A percentile compares a stretch with the other conserved stretches of the same genome.
Conservation (phyloP, 2,329 filamentous ascomycete genomes). For the Colletotrichum navitas region DNA sequence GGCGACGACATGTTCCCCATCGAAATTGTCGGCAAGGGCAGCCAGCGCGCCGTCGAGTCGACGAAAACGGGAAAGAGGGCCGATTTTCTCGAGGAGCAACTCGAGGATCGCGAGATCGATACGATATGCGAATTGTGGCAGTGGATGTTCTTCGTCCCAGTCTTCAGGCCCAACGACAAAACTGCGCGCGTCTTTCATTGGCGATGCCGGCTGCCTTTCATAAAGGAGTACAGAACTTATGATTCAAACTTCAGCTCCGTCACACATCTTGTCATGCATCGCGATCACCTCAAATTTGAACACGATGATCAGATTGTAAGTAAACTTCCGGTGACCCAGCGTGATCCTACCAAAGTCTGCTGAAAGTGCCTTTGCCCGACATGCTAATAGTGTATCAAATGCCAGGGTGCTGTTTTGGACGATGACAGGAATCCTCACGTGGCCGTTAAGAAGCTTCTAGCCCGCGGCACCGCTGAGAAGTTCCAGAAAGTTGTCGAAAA, state of each 20-base stretch:
- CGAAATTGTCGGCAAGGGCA: neutral
- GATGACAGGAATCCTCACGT: neutral
- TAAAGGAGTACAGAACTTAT: neutral
- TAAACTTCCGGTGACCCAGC: neutral
- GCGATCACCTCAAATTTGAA: neutral
- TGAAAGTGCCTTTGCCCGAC: neutral
- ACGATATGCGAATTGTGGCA: neutral
- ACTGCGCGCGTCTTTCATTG: neutral
- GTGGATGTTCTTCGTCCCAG: constrained; percentile 3
- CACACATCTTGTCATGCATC: constrained; percentile 1
- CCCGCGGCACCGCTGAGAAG: neutral
- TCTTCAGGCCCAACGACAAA: neutral
- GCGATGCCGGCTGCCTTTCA: neutral
- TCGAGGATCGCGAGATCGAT: neutral
- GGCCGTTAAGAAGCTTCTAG: neutral
- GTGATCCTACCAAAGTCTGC: neutral
- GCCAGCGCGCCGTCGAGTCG: neutral
- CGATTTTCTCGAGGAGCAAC: neutral
- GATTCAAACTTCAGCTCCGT: constrained; percentile 7
- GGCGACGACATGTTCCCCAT: neutral
- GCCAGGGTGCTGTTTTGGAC: neutral
- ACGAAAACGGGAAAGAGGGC: neutral
- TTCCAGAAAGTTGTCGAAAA: neutral
- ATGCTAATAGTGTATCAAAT: neutral
- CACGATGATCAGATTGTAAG: constrained; percentile 5